Percentiles rank a stretch among this genome's conserved stretches.
Conservation (phyloP, 768 basidiomycete species). For the Russula sp. region DNA sequence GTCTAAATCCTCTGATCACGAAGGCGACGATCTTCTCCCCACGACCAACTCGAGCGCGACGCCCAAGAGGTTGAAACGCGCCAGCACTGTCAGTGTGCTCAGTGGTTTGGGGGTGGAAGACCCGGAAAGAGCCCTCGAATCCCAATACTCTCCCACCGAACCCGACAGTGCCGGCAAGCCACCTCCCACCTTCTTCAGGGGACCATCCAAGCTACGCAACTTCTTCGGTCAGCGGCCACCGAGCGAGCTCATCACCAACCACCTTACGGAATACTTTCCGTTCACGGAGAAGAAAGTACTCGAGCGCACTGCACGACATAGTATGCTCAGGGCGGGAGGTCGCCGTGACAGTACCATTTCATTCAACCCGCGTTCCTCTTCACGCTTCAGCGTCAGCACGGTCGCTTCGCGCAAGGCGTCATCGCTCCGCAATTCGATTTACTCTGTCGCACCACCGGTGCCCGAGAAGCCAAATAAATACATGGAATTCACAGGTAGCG, state of each 20-base stretch:
- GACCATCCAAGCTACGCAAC: constrained; percentile 75
- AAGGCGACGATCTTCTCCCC: constrained; percentile 30
- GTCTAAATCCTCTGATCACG: too few relatives aligned
- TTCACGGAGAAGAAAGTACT: constrained; percentile 87
- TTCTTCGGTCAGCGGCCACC: constrained; percentile 99
- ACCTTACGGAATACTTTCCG: constrained; percentile 94
- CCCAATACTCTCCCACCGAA: constrained; percentile 45
- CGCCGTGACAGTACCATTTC: constrained; percentile 45
- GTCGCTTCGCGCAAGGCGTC: constrained; percentile 39
- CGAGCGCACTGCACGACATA: constrained; percentile 81
- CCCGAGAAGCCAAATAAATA: constrained; percentile 25
- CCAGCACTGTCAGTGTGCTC: constrained; percentile 91
- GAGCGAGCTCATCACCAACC: constrained; percentile 92
- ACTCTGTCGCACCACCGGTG: constrained; percentile 36
- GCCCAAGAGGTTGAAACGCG: constrained; percentile 70
- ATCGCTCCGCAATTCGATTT: constrained; percentile 42
- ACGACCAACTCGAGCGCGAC: constrained; percentile 5
- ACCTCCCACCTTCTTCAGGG: constrained; percentile 31
- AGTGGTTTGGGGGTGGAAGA: constrained; percentile 88
- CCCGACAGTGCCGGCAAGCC: constrained; percentile 35
- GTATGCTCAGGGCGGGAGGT: constrained; percentile 66
- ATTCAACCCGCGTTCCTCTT: constrained; percentile 42
- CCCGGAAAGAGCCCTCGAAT: constrained; percentile 59
- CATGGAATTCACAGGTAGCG: constrained; percentile 20
- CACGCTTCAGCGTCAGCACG: constrained; percentile 60